Percentiles rank a stretch among this genome's conserved stretches.
Conservation (phyloP, 2,329 filamentous ascomycete species). For the Zasmidium angulare region DNA sequence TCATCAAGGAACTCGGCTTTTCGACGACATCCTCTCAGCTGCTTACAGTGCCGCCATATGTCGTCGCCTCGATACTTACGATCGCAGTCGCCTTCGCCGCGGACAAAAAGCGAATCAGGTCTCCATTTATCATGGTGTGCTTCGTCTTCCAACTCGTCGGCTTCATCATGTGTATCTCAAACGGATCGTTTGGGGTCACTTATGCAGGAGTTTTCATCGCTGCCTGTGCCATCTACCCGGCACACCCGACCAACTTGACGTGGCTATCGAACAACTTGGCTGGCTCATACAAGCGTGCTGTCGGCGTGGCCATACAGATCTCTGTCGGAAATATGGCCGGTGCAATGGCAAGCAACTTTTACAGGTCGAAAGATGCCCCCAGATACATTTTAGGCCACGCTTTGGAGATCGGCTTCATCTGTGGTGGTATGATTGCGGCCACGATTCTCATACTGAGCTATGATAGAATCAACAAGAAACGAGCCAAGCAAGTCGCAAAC, state of each 20-base stretch:
- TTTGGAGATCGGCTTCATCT: constrained; percentile 52
- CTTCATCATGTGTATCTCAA: constrained; percentile 25
- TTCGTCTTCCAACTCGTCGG: constrained; percentile 26
- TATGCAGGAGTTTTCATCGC: constrained; percentile 34
- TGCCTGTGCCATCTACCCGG: constrained; percentile 23
- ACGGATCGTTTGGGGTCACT: constrained; percentile 19
- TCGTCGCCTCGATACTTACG: constrained; percentile 26
- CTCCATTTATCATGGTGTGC: constrained; percentile 26
- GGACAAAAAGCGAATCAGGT: constrained; percentile 27
- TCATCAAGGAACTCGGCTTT: constrained; percentile 7
- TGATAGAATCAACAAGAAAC: constrained; percentile 57
- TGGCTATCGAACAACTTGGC: constrained; percentile 49
- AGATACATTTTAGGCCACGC: constrained; percentile 53
- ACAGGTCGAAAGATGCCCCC: constrained; percentile 53
- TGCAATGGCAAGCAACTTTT: constrained; percentile 71
- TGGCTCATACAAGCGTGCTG: constrained; percentile 54
- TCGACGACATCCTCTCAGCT: constrained; percentile 5
- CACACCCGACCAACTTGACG: constrained; percentile 19
- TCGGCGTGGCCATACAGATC: constrained; percentile 52
- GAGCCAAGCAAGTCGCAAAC: constrained; percentile 41
- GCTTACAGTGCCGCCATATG: constrained; percentile 39
- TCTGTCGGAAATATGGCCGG: constrained; percentile 50
- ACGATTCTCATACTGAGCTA: constrained; percentile 54
- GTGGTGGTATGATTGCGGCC: constrained; percentile 47
- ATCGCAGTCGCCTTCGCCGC: constrained; percentile 26